A percentile compares a stretch with the other conserved stretches of the same genome.
Conservation (phyloP, 345 rosid species). For the Eucalyptus sp. region DNA sequence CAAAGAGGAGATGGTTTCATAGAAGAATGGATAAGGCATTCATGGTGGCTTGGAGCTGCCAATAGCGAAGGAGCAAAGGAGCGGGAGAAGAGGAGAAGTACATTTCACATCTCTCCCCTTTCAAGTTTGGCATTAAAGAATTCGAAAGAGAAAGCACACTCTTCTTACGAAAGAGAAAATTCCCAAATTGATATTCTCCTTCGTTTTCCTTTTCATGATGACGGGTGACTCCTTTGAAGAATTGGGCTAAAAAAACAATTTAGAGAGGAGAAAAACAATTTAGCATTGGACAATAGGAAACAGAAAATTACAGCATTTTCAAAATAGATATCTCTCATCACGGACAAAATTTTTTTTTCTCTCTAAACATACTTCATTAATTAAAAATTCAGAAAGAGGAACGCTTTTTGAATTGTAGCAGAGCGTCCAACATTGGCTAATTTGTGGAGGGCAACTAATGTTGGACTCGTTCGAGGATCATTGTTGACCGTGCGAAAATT, state of each 20-base stretch:
- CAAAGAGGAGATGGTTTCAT: no score
- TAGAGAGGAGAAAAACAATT: background rate
- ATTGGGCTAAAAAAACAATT: no score
- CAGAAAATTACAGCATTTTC: background rate
- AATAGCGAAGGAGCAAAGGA: no score
- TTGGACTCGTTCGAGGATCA: background rate
- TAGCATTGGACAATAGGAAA: background rate
- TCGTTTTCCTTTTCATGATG: background rate
- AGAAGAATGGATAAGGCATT: no score
- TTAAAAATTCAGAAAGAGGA: background rate
- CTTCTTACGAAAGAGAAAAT: no score
- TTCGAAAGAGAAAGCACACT: background rate
- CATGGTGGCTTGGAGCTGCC: no score
- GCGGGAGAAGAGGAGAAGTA: background rate
- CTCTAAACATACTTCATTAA: no score
- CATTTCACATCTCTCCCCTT: no score
- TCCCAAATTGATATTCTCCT: background rate
- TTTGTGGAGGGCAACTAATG: background rate
- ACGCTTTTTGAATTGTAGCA: background rate
- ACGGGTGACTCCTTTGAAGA: background rate
- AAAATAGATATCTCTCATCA: no score
- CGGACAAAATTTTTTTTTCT: no score
- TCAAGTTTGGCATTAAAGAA: no score
- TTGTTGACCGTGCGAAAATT: no score
- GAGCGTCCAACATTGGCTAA: background rate